phyloP scores from a whole-genome alignment of 441 rosid genomes.

The Adansonia grandidieri region DNA sequence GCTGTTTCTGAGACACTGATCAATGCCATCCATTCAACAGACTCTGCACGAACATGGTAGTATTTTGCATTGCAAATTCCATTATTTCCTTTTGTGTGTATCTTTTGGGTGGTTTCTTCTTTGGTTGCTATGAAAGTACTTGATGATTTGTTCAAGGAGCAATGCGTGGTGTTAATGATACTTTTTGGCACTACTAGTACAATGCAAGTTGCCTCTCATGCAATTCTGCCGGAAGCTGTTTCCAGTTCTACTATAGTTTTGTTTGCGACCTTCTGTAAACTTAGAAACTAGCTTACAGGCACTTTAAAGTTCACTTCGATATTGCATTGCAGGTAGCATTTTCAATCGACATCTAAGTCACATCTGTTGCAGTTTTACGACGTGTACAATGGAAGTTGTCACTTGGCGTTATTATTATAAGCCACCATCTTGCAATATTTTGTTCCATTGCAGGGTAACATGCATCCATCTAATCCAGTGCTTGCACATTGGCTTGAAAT shows the following conservation, averaged over 20 bases:
- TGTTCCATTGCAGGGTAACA: not conserved
- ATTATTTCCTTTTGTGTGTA: constrained; percentile 18
- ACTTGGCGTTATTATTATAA: not conserved
- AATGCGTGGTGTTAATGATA: not conserved
- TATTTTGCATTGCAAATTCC: constrained; percentile 34
- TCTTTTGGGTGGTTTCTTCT: not conserved
- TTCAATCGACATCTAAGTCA: not conserved
- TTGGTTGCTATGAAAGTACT: constrained; percentile 10
- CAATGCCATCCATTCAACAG: constrained; percentile 48
- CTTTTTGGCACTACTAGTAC: not conserved
- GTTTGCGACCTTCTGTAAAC: constrained; percentile 6
- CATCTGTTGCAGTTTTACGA: not conserved
- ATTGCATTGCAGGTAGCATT: not conserved
- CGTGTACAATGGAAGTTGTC: not conserved
- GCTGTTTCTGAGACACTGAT: constrained; percentile 68
- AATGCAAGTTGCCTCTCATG: constrained; percentile 9
- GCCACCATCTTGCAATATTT: not conserved
- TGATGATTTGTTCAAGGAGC: constrained; percentile 16
- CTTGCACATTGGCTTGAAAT: not conserved
- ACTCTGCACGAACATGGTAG: constrained; percentile 36
- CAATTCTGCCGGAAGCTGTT: not conserved
- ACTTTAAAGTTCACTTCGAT: too few relatives aligned
- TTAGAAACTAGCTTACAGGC: not conserved
- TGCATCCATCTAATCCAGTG: not conserved
- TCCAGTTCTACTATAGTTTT: not conserved